Evolutionary conservation across 2,329 filamentous ascomycete genomes (phyloP).

Genomic region (Westerdykella aurantiaca): DNA sequence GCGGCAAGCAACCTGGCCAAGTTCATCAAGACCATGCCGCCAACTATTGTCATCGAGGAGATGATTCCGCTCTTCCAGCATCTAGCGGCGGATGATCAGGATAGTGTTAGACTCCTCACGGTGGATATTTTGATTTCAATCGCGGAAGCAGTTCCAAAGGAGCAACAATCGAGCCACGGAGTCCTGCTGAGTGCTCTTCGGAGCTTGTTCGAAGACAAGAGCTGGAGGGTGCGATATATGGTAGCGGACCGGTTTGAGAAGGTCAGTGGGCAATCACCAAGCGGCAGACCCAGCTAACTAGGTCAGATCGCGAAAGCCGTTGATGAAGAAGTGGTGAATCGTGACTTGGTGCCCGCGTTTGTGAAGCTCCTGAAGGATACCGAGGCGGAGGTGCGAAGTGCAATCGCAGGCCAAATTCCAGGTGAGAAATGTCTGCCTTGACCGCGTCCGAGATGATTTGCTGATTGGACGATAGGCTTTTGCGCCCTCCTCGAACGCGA

Average conservation of each 20-base stretch:
- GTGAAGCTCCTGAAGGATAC: constrained; percentile 97
- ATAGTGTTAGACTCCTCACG: constrained; percentile 91
- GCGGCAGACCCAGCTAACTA: constrained; percentile 21
- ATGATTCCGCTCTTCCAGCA: constrained; percentile 99
- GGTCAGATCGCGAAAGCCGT: constrained; percentile 91
- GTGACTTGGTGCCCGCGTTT: constrained; percentile 92
- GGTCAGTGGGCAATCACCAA: constrained; percentile 45
- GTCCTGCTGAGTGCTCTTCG: constrained; percentile 85
- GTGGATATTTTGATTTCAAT: constrained; percentile 96
- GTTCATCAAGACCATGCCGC: constrained; percentile 95
- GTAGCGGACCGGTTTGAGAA: constrained; percentile 98
- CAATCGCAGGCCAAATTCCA: constrained; percentile 94
- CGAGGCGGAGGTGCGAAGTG: constrained; percentile 94
- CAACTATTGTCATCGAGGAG: constrained; percentile 87
- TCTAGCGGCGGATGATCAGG: constrained; percentile 91
- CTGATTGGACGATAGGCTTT: constrained; percentile 59
- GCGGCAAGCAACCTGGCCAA: constrained; percentile 94
- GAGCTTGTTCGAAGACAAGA: constrained; percentile 97
- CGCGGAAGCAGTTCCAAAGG: constrained; percentile 94
- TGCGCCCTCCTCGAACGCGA: constrained; percentile 82
- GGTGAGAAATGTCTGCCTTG: constrained; percentile 41
- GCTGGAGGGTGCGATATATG: constrained; percentile 99
- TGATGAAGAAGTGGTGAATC: constrained; percentile 88
- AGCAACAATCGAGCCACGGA: constrained; percentile 94
- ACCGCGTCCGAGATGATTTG: constrained; percentile 3